These are phyloP conservation scores for Aspergillus carlsbadensis DNA, from an alignment of 495 filamentous ascomycete species.

Conservation along the genomic window DNA sequence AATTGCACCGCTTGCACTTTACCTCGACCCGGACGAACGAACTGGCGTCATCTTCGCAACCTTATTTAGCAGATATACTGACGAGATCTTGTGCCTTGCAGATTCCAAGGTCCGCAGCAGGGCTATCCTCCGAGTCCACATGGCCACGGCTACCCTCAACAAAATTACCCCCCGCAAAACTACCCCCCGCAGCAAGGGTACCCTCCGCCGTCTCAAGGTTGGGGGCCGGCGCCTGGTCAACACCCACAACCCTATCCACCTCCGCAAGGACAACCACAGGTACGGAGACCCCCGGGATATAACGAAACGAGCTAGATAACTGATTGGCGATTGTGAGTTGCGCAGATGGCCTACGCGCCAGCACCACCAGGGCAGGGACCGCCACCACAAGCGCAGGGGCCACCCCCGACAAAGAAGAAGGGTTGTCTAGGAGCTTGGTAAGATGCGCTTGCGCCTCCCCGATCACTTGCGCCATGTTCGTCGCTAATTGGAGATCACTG, in stretches of 20 bases:
- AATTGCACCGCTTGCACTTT: neutral
- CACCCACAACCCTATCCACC: neutral
- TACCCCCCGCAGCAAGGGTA: neutral
- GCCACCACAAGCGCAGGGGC: slow-evolving; percentile 47
- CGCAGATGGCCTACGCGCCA: neutral
- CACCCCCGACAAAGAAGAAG: slow-evolving; percentile 46
- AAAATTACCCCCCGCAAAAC: slow-evolving; percentile 7
- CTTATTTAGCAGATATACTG: neutral
- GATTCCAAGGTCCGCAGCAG: slow-evolving; percentile 15
- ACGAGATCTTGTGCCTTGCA: neutral
- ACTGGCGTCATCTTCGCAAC: neutral
- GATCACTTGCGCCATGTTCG: neutral
- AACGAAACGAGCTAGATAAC: neutral
- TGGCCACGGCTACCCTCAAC: neutral
- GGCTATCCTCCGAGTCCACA: too few relatives aligned
- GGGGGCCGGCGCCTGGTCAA: slow-evolving; percentile 15
- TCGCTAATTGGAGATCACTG: slow-evolving; percentile 13
- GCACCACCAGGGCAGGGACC: slow-evolving; percentile 62
- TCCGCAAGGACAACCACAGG: slow-evolving; percentile 17
- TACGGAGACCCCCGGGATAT: slow-evolving; percentile 17
- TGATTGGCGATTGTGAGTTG: too few relatives aligned
- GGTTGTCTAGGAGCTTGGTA: slow-evolving; percentile 66
- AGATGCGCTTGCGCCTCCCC: slow-evolving; percentile 15
- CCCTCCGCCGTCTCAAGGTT: slow-evolving; percentile 20
- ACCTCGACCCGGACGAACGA: neutral